These are phyloP conservation scores for Saraca asoca DNA, from an alignment of 331 rosid genomes.

Conservation along the genomic window DNA sequence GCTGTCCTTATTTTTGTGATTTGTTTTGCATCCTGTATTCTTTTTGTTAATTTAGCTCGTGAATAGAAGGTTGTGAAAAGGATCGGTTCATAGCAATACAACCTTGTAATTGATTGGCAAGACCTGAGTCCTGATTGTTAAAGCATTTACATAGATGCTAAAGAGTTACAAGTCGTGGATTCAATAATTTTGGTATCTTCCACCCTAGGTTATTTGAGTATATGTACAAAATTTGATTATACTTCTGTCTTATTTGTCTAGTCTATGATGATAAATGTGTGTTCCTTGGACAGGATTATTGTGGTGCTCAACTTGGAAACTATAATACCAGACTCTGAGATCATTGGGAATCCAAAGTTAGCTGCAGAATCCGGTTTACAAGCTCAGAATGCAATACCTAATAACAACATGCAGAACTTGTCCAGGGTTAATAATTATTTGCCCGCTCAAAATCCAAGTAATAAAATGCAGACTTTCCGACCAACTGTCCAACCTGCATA, in stretches of 20 bases:
- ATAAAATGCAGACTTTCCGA: constrained; percentile 52
- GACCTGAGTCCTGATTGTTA: constrained; percentile 14
- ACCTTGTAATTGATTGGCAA: constrained; percentile 14
- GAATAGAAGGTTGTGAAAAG: not conserved
- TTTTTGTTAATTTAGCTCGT: not conserved
- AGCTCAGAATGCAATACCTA: constrained; percentile 37
- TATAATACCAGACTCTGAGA: constrained; percentile 69
- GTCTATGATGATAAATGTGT: constrained; percentile 25
- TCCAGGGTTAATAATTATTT: constrained; percentile 36
- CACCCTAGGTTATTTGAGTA: constrained; percentile 11
- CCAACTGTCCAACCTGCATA: constrained; percentile 85
- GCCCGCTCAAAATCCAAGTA: constrained; percentile 43
- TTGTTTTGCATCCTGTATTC: not conserved
- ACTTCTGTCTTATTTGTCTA: constrained; percentile 11
- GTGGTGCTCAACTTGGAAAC: constrained; percentile 84
- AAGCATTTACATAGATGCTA: constrained; percentile 3
- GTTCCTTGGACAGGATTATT: constrained; percentile 59
- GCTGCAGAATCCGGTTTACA: constrained; percentile 48
- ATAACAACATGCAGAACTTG: constrained; percentile 31
- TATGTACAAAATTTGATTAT: not conserved
- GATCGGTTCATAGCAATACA: not conserved
- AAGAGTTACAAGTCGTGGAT: not conserved
- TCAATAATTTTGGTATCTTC: not conserved
- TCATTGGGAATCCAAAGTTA: constrained; percentile 75
- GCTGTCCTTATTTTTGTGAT: not conserved